Conservation (phyloP, 2,329 filamentous ascomycete species). For the Pezicula radicicola region DNA sequence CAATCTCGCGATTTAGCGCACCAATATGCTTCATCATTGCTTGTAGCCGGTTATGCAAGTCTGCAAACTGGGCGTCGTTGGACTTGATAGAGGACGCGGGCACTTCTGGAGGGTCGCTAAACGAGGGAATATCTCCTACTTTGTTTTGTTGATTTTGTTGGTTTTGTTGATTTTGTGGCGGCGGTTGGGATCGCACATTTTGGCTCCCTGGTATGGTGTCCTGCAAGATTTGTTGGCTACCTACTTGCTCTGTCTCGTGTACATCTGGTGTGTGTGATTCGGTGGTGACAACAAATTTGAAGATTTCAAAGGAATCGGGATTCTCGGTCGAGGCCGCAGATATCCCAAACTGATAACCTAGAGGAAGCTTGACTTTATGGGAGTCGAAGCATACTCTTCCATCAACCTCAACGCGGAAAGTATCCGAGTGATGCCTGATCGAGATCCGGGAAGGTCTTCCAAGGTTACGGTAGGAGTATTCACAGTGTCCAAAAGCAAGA, state of each 20-base stretch:
- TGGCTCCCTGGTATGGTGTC: conserved; percentile 24
- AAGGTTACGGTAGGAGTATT: conserved; percentile 86
- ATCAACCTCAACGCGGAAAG: conserved; percentile 79
- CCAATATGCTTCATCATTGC: conserved; percentile 66
- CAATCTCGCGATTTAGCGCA: conserved; percentile 56
- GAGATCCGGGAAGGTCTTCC: conserved; percentile 79
- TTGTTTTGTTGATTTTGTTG: conserved; percentile 17
- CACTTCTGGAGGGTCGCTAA: conserved; percentile 34
- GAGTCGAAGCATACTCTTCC: conserved; percentile 80
- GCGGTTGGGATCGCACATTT: conserved; percentile 32
- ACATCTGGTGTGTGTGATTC: conserved; percentile 36
- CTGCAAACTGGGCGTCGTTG: conserved; percentile 66
- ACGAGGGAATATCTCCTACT: conserved; percentile 42
- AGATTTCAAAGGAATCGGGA: conserved; percentile 92
- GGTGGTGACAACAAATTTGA: conserved; percentile 76
- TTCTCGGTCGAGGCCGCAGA: conserved; percentile 86
- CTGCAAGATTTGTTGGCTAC: conserved; percentile 3
- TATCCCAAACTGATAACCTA: conserved; percentile 81
- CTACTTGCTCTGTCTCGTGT: conserved; percentile 17
- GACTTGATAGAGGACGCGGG: conserved; percentile 36
- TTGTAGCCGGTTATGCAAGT: conserved; percentile 83
- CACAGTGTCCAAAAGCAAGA: conserved; percentile 90
- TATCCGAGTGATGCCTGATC: conserved; percentile 61
- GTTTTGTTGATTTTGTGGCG: conserved; percentile 20
- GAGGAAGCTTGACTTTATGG: conserved; percentile 72